Evolutionary conservation across 2,329 filamentous ascomycete genomes (phyloP).

Genomic region (Celoporthe dispersa): DNA sequence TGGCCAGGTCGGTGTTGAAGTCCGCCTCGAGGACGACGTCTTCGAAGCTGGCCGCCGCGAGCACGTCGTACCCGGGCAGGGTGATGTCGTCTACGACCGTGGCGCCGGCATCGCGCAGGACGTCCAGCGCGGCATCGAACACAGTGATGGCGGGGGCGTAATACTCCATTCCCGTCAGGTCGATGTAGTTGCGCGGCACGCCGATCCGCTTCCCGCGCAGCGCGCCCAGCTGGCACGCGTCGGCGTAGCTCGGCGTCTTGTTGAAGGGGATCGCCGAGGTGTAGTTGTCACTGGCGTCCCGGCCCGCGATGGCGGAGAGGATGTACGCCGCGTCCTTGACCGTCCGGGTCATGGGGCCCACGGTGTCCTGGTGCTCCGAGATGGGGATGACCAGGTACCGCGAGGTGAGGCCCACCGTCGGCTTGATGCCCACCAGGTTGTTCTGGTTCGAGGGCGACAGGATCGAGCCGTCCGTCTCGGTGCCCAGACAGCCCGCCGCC

Average conservation of each 20-base stretch:
- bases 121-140: constrained; percentile 58
- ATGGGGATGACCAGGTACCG: constrained; percentile 67
- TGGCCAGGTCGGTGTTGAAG: constrained; percentile 57
- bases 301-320: constrained; percentile 61
- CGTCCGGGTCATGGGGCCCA: constrained; percentile 49
- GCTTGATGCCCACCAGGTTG: constrained; percentile 49
- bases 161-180: constrained; percentile 23
- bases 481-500: constrained; percentile 48
- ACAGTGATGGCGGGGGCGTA: constrained; percentile 49
- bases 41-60: constrained; percentile 37
- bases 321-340: constrained; percentile 64
- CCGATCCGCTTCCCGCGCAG: constrained; percentile 65
- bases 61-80: constrained; percentile 57
- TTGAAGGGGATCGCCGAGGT: constrained; percentile 63
- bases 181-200: constrained; percentile 63
- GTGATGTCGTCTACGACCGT: constrained; percentile 57
- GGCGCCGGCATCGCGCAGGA: constrained; percentile 60
- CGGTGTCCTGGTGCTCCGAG: constrained; percentile 63
- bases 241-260: constrained; percentile 60
- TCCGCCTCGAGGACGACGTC: constrained; percentile 57
- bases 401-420: constrained; percentile 67
- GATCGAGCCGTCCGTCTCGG: constrained; percentile 22
- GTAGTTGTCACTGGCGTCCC: constrained; percentile 65
- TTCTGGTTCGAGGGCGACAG: constrained; percentile 18
- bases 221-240: constrained; percentile 57